Base-by-base conservation (phyloP, 345 rosid species). In the Laguncularia racemosa region DNA sequence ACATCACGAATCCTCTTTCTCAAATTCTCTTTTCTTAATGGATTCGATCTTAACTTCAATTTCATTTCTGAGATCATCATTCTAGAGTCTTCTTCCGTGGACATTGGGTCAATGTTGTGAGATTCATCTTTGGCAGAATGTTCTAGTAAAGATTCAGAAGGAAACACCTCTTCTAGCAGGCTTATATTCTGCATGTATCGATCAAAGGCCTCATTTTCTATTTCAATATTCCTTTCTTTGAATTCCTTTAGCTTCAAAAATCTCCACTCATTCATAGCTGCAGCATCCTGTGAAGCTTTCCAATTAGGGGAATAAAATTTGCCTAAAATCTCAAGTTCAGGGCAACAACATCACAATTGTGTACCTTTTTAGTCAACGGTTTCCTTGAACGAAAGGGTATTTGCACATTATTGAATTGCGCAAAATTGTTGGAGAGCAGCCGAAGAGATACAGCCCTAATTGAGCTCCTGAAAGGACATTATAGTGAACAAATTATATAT, bases 251-350 rank as follows among this genome's bases (percentile, higher is more conserved):
- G 68, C 82, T 81, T 93, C 28, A 78, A 71, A 77, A 89, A 89
- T 75, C 99, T 81, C 99, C 99, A 93, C 61, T 85, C 95, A 51
- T 89, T 93, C 53, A 93, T 76, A 49, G 79, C 77, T 38, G 78
- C 76, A 58, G 92, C 97, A 76, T 93, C 97, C 99, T 89, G 78
- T 55, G 74, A 54, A 26, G 50, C 33, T n/a, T 50, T 13, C 19
- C 12, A 52, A 20, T 26, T 46, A 10, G 28, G 26, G 26, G 65
- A 14, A 52, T 20, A 11, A 17, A 43, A 14, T 18, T 19, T 19
- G 44, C 19, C 43, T 20, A n/a, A 12, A 40, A 21, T 45, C 43
- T 51, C 44, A 14, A 48, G 12, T 66, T 53, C 44, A 67, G 59
- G 48, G 52, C 47, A 48, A 53, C 49, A 46, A 47, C 17, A 46